These are phyloP conservation scores for Bondarzewia mesenterica DNA, from an alignment of 1,284 basidiomycete genomes.

Conservation along the genomic window DNA sequence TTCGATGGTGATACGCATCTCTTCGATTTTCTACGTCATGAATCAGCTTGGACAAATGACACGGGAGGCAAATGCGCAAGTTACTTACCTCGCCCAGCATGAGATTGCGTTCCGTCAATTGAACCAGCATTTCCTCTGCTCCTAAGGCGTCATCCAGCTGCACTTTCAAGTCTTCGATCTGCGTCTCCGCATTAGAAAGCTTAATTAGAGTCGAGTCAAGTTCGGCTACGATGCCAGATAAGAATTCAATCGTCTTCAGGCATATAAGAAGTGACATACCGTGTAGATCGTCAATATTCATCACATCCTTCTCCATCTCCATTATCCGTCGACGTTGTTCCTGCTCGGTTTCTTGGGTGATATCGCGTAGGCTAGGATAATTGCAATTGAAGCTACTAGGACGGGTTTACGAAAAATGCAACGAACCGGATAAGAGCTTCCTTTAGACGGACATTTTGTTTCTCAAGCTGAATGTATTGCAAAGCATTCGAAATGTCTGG, in stretches of 20 bases:
- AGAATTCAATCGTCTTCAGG: background rate
- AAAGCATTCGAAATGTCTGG: constrained; percentile 55
- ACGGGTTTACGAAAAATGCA: constrained; percentile 1
- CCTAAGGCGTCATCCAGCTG: constrained; percentile 95
- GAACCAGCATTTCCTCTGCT: constrained; percentile 94
- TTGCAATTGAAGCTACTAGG: constrained; percentile 6
- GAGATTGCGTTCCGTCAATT: constrained; percentile 91
- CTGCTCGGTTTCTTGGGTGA: constrained; percentile 81
- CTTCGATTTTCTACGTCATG: constrained; percentile 78
- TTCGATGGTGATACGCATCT: constrained; percentile 92
- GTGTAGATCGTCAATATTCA: constrained; percentile 61
- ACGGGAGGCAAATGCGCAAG: background rate
- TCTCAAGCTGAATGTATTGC: constrained; percentile 88
- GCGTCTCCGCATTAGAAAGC: constrained; percentile 78
- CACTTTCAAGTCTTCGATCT: constrained; percentile 89
- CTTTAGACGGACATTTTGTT: constrained; percentile 92
- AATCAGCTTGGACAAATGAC: background rate
- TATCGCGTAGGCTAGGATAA: constrained; percentile 66
- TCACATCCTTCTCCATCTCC: constrained; percentile 87
- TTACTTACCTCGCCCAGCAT: constrained; percentile 73
- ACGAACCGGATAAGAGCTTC: constrained; percentile 81
- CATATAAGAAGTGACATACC: constrained; percentile 27
- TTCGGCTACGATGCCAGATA: constrained; percentile 41
- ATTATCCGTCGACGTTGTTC: constrained; percentile 77
- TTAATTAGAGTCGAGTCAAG: constrained; percentile 76